phyloP scores from a whole-genome alignment of 768 basidiomycete genomes.

The Fistulinella prunicolor region DNA sequence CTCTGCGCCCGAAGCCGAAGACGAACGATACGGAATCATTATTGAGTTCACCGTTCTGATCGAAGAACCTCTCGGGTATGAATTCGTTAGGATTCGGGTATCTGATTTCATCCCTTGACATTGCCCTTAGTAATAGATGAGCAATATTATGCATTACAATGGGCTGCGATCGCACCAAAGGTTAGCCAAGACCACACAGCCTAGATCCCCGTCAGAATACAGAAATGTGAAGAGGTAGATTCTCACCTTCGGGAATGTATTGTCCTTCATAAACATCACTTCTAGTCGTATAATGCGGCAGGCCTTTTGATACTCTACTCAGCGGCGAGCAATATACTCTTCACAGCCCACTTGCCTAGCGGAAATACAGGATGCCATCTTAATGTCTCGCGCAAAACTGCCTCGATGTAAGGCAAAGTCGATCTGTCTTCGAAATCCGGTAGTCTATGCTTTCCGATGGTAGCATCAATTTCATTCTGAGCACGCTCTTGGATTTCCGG shows the following conservation, averaged over 20 bases:
- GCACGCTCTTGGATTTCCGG: constrained; percentile 35
- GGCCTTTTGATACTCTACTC: constrained; percentile 14
- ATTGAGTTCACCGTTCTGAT: constrained; percentile 23
- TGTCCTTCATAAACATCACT: constrained; percentile 26
- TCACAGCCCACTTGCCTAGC: constrained; percentile 17
- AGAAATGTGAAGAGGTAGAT: not conserved
- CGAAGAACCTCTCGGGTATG: constrained; percentile 28
- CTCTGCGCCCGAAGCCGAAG: constrained; percentile 32
- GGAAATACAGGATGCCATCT: constrained; percentile 35
- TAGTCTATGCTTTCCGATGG: constrained; percentile 28
- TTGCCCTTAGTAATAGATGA: constrained; percentile 24
- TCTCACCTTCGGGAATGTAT: constrained; percentile 27
- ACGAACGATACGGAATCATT: constrained; percentile 19
- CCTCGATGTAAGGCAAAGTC: constrained; percentile 31
- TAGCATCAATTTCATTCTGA: constrained; percentile 33
- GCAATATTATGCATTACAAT: not conserved
- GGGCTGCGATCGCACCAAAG: constrained; percentile 20
- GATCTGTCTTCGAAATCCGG: constrained; percentile 27
- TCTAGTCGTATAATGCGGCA: constrained; percentile 27
- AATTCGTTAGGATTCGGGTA: constrained; percentile 29
- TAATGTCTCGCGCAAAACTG: constrained; percentile 35
- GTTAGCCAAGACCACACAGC: constrained; percentile 30
- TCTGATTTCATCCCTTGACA: constrained; percentile 26
- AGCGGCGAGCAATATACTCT: not conserved
- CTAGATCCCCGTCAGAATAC: constrained; percentile 20